Base-by-base conservation (phyloP, 176 grass and related monocot genomes). In the Ananas comosus region DNA sequence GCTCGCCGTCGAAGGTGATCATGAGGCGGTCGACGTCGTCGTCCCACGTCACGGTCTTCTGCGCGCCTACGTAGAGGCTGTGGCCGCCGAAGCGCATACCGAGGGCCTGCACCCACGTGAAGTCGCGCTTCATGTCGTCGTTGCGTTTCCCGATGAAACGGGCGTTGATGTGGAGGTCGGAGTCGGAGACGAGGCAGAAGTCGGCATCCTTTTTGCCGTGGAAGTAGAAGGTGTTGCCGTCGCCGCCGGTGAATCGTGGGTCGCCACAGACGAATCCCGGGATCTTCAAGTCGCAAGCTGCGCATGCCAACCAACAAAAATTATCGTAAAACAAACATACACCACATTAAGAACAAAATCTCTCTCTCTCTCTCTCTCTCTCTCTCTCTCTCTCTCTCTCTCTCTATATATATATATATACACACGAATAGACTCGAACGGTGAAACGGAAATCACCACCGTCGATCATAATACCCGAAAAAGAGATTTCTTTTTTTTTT, bases 161-260 rank as follows among this genome's bases (percentile, higher is more conserved):
- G n/a, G 72, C 72, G 64, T 82, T 82, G 21, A 82, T 82, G 48
- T 82, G 80, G 12, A 82, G 14, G 52, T 82, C 53, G 2, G 14
- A 28, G 11, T 82, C 72, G 11, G 80, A 76, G 23, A 82, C 51
- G 17, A 83, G 22, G 61, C 69, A 78, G 69, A 83, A 83, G 66
- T 83, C 69, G 18, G 52, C 42, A 42, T 78, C 74, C 69, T 73
- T 83, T 19, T 63, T 72, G 2, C 81, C 81, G 66, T 78, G 81
- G 68, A 83, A 83, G 66, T 83, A 83, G 59, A 83, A 83, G 68
- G 61, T 51, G 51, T 73, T 77, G 16, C 81, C 81, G 12, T 83
- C 81, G 16, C 67, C 74, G 1, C 74, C 81, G 5, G 57, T 73
- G 59, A 83, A 83, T 5, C 81, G 81, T 3, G 81, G 81, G 24